Base-by-base conservation (phyloP, 140 eudicot species). In the Erigeron philadelphicus region DNA sequence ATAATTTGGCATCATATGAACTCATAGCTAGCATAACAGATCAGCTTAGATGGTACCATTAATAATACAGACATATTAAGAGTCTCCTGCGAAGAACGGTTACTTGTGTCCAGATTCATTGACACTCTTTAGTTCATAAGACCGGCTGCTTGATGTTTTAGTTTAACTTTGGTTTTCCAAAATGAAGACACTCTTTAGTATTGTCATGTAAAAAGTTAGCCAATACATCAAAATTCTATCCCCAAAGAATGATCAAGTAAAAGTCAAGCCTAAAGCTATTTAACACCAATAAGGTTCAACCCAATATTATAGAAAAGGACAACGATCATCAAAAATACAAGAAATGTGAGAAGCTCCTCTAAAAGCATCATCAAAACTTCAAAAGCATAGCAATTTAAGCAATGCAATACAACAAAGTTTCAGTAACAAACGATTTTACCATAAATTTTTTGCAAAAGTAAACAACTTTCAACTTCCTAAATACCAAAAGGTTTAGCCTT, bases 401-500 rank as follows among this genome's bases (percentile, higher is more conserved):
- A 50, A 16, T 25, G 45, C 17, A 47, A 47, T 10, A 41, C 69
- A 72, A 47, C 46, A 31, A 49, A 61, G 44, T 43, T 49, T 62
- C 6, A 6, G 52, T 17, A 19, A 73, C 15, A 55, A 63, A 73
- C 38, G 5, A 50, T 31, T 42, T 64, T 48, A 48, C 46, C 25
- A 65, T 45, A 73, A 52, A 50, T 23, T 54, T 23, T 54, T n/a
- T 11, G 54, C 64, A 49, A 58, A 31, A 48, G 54, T 48, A 1
- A 48, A 48, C 54, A 48, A 19, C 9, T 35, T 56, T 15, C 25
- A 56, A 19, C 25, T 6, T 45, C 46, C 40, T 18, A 35, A 17
- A 58, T 71, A 61, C 60, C 23, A 44, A 66, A 55, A 74, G 50
- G 48, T 11, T 74, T 48, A 10, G 57, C 25, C 64, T 43, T 64